Conservation (phyloP, 108 stramenopile genomes). For the Chaetoceros tenuissimus region DNA sequence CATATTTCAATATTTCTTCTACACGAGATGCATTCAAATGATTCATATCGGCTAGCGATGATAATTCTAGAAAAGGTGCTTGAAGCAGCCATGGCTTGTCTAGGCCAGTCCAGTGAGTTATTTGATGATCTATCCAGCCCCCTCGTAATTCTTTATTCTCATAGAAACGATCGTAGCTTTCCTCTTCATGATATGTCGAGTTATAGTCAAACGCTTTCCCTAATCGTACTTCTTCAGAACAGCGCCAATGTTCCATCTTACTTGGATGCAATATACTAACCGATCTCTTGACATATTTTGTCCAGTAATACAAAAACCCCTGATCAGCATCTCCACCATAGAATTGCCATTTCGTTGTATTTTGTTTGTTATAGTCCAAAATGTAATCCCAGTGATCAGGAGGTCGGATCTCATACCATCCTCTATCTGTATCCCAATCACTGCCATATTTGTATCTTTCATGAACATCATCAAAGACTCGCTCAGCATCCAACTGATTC, state of each 20-base stretch:
- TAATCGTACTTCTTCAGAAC: too few species aligned
- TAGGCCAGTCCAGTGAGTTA: conserved; percentile 27
- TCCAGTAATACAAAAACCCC: conserved; percentile 29
- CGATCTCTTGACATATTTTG: conserved; percentile 16
- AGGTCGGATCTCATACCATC: too few species aligned
- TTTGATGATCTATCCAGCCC: too few species aligned
- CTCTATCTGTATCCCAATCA: conserved; percentile 2
- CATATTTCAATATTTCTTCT: too few species aligned
- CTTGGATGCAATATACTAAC: conserved; percentile 21
- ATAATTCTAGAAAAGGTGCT: too few species aligned
- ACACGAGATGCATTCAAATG: too few species aligned
- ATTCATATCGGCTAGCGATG: too few species aligned
- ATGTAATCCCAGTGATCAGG: too few species aligned
- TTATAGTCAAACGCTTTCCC: too few species aligned
- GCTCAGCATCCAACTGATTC: too few species aligned
- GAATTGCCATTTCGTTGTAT: conserved; percentile 19
- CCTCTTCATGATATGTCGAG: conserved; percentile 7
- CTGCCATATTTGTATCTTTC: conserved; percentile 5
- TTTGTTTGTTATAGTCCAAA: too few species aligned
- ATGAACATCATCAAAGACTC: conserved; percentile 6
- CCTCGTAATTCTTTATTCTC: conserved; percentile 2
- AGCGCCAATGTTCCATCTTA: too few species aligned
- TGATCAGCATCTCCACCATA: conserved; percentile 30
- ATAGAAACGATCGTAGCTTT: conserved; percentile 13
- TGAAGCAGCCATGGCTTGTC: conserved; percentile 21